Percentiles rank a stretch among this genome's conserved stretches.
Conservation (phyloP, 2,329 filamentous ascomycete species). For the Didymella lethalis region DNA sequence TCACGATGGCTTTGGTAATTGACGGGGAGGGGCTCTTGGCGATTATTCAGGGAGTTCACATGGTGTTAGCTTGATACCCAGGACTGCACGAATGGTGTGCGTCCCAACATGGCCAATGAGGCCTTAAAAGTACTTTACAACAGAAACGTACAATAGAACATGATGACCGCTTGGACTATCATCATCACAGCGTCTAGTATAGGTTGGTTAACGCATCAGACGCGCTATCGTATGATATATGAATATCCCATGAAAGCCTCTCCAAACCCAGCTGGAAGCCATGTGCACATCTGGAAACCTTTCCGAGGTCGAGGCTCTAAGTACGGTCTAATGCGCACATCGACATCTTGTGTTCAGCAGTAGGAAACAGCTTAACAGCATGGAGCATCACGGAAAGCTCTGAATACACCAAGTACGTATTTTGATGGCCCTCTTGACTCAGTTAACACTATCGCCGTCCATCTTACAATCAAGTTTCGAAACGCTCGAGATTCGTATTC, state of each 20-base stretch:
- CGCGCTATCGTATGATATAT: neutral
- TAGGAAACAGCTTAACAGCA: no score
- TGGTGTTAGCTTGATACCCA: slow-evolving; percentile 2
- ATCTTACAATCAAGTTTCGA: no score
- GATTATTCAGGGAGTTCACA: neutral
- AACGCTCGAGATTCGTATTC: neutral
- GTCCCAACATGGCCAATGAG: neutral
- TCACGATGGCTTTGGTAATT: no score
- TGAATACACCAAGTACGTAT: no score
- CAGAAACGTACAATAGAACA: neutral
- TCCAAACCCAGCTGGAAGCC: no score
- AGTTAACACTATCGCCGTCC: no score
- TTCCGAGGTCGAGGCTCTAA: no score
- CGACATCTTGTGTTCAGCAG: no score
- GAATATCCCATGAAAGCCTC: neutral
- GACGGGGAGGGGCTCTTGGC: neutral
- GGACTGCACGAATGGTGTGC: neutral
- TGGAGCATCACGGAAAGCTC: no score
- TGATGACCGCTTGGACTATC: neutral
- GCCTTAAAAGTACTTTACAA: slow-evolving; percentile 3
- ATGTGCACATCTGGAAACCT: no score
- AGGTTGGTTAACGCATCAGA: neutral
- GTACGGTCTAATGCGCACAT: no score
- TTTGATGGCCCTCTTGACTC: no score
- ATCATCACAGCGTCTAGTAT: neutral